phyloP scores from a whole-genome alignment of 139 green algal genomes.

The Chlamydomonas applanata region DNA sequence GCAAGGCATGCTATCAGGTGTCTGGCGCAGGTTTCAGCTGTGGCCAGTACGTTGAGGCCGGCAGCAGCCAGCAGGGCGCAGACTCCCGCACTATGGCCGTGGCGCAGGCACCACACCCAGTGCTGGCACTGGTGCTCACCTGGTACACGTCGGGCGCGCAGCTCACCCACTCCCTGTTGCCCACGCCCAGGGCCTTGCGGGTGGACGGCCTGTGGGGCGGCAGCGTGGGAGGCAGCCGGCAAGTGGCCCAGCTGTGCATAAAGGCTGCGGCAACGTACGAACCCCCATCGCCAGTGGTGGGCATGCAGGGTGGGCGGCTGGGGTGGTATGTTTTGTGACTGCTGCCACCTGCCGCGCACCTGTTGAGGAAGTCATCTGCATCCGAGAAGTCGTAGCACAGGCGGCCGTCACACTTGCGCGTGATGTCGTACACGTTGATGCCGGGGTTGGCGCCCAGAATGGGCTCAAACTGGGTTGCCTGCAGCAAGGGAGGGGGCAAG shows the following conservation, averaged over 20 bases:
- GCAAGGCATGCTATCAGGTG: too few species aligned
- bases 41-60: too few species aligned
- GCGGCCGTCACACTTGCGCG: conserved; percentile 63
- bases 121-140: background rate
- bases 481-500: background rate
- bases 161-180: conserved; percentile 12
- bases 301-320: too few species aligned
- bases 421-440: conserved; percentile 85
- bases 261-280: too few species aligned
- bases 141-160: conserved; percentile 11
- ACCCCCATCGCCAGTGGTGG: too few species aligned
- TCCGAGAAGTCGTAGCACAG: conserved; percentile 76
- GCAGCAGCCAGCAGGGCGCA: background rate
- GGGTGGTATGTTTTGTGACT: too few species aligned
- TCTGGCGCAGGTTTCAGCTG: too few species aligned
- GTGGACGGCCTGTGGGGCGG: conserved; percentile 28
- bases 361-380: conserved; percentile 57
- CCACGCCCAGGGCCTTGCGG: conserved; percentile 62
- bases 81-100: too few species aligned
- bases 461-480: conserved; percentile 40
- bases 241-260: too few species aligned
- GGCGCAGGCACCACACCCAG: background rate
- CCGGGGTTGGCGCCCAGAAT: conserved; percentile 40
- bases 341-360: too few species aligned
- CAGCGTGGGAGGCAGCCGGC: background rate